A percentile compares a stretch with the other conserved stretches of the same genome.
phyloP scores from a whole-genome alignment of 306 rosid species.

The Elaeagnus macrophylla region DNA sequence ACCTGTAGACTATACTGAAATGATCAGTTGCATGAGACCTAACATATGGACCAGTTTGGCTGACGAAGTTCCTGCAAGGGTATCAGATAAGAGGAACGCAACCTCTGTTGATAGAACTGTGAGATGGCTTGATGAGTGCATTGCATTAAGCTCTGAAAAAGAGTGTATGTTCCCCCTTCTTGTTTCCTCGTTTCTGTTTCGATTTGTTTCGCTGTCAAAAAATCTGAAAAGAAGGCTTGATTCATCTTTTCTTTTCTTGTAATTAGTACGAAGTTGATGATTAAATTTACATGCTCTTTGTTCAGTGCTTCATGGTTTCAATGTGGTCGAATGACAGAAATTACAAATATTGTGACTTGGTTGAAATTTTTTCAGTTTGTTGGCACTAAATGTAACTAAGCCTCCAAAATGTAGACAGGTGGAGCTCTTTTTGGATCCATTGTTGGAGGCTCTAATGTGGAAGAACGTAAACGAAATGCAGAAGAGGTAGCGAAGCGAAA shows the following conservation, averaged over 20 bases:
- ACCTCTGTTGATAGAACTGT: conserved; percentile 83
- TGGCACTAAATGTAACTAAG: conserved; percentile 12
- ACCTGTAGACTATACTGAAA: conserved; percentile 65
- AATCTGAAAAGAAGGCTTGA: neutral
- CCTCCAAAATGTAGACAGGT: conserved; percentile 42
- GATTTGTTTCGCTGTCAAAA: neutral
- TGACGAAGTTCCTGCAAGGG: conserved; percentile 95
- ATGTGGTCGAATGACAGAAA: neutral
- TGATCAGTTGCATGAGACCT: conserved; percentile 68
- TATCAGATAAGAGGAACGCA: conserved; percentile 63
- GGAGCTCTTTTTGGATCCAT: conserved; percentile 79
- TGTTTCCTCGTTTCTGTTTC: conserved; percentile 13
- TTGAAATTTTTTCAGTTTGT: neutral
- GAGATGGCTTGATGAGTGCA: conserved; percentile 90
- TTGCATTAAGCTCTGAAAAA: conserved; percentile 46
- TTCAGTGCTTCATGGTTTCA: neutral
- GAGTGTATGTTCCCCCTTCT: neutral
- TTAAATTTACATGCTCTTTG: neutral
- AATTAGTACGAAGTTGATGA: neutral
- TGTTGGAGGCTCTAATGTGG: conserved; percentile 72
- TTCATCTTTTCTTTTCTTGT: neutral
- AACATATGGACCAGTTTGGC: conserved; percentile 82
- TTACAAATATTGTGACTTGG: neutral
- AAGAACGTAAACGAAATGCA: conserved; percentile 78
- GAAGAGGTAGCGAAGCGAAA: conserved; percentile 65